A percentile compares a stretch with the other conserved stretches of the same genome.
Evolutionary conservation across 805 yeast species (phyloP).

Genomic region (Yamadazyma takamatsuzukensis): DNA sequence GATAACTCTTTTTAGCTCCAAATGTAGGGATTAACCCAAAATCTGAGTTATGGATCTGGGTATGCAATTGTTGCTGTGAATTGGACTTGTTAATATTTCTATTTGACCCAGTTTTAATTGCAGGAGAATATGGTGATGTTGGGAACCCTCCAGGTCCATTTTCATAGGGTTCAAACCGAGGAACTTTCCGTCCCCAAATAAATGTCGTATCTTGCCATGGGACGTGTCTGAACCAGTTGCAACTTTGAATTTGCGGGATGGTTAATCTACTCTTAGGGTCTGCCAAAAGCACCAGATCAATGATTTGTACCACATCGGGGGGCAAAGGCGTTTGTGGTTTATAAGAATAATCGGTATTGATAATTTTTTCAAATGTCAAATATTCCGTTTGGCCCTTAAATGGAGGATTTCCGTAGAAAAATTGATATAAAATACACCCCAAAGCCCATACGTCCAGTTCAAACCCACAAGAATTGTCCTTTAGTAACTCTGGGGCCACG

Average conservation of each 20-base stretch:
- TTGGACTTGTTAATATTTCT: conserved; percentile 34
- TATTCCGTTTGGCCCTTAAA: conserved; percentile 85
- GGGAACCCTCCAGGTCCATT: conserved; percentile 1
- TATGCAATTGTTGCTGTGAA: conserved; percentile 37
- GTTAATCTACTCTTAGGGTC: conserved; percentile 31
- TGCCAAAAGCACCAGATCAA: conserved; percentile 29
- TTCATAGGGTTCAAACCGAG: conserved; percentile 27
- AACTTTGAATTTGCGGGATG: conserved; percentile 29
- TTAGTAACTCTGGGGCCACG: conserved; percentile 86
- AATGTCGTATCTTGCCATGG: conserved; percentile 39
- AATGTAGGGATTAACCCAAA: conserved; percentile 30
- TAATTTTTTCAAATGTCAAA: conserved; percentile 84
- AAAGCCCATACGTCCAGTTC: conserved; percentile 92
- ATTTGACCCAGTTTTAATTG: conserved; percentile 32
- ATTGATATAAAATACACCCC: conserved; percentile 84
- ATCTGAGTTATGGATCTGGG: conserved; percentile 34
- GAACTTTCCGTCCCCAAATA: conserved; percentile 36
- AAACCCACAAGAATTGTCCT: conserved; percentile 75
- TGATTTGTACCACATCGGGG: conserved; percentile 22
- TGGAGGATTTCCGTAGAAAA: conserved; percentile 82
- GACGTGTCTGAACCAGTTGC: conserved; percentile 35
- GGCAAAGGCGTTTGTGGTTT: conserved; percentile 25
- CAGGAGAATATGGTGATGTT: conserved; percentile 16
- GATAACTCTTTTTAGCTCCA: conserved; percentile 25
- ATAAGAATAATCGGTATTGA: conserved; percentile 64